These are phyloP conservation scores for Eutrema yunnanense DNA, from an alignment of 345 rosid genomes.

Conservation along the genomic window DNA sequence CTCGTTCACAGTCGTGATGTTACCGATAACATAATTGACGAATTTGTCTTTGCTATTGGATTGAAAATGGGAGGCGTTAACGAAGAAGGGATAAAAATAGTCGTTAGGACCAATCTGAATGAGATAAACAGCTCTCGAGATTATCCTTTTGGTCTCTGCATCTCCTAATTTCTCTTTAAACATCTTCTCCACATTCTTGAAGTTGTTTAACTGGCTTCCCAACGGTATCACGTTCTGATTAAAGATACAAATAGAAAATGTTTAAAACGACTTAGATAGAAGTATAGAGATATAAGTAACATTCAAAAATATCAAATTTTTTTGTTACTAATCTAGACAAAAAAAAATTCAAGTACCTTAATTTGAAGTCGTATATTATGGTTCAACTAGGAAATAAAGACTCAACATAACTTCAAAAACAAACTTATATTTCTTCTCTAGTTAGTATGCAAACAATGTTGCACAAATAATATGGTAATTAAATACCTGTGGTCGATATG, in stretches of 20 bases:
- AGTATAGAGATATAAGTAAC: neutral
- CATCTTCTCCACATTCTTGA: conserved; percentile 31
- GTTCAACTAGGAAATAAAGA: neutral
- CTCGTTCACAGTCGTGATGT: conserved; percentile 31
- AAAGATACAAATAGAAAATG: neutral
- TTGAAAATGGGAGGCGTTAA: conserved; percentile 22
- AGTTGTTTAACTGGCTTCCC: conserved; percentile 33
- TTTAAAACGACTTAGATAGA: neutral
- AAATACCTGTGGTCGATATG: conserved; percentile 30
- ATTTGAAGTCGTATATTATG: neutral
- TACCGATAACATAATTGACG: conserved; percentile 37
- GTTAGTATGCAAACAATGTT: neutral
- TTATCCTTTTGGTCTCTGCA: conserved; percentile 25
- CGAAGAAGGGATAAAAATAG: conserved; percentile 17
- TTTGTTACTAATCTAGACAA: no score
- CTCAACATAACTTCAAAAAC: neutral
- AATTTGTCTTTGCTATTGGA: conserved; percentile 27
- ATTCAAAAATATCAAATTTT: no score
- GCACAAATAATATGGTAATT: neutral
- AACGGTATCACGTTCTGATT: conserved; percentile 35
- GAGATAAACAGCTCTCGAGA: conserved; percentile 40
- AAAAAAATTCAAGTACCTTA: neutral
- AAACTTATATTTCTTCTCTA: neutral
- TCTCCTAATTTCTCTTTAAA: conserved; percentile 35
- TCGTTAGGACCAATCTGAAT: conserved; percentile 39